Evolutionary conservation across 441 rosid species (phyloP).

Genomic region (Adansonia rubrostipa): DNA sequence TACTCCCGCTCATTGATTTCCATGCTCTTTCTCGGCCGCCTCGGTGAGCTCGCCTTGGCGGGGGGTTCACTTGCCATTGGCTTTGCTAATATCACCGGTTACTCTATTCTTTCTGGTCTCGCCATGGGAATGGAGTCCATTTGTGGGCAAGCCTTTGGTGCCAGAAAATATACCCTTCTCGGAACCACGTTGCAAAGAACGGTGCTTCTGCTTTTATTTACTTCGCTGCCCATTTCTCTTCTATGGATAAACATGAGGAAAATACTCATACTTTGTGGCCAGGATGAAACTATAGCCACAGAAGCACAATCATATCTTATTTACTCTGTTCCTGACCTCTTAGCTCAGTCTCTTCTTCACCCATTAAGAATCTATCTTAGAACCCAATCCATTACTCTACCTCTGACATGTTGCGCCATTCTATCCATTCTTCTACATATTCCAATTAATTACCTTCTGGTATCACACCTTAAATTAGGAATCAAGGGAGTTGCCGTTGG

Average conservation of each 20-base stretch:
- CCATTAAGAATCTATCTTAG: slow-evolving; percentile 86
- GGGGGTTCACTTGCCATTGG: slow-evolving; percentile 89
- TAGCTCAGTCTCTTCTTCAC: slow-evolving; percentile 77
- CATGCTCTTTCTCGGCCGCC: slow-evolving; percentile 73
- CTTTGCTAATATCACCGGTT: slow-evolving; percentile 93
- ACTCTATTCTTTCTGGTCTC: slow-evolving; percentile 84
- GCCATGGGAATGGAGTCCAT: slow-evolving; percentile 94
- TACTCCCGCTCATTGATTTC: slow-evolving; percentile 93
- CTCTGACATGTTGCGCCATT: slow-evolving; percentile 71
- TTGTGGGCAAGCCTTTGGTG: slow-evolving; percentile 92
- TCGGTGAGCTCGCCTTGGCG: slow-evolving; percentile 72
- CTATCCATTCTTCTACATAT: slow-evolving; percentile 67
- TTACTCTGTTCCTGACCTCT: slow-evolving; percentile 79
- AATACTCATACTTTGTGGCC: slow-evolving; percentile 63
- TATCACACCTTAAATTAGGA: slow-evolving; percentile 59
- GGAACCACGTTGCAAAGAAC: slow-evolving; percentile 69
- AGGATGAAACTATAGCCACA: slow-evolving; percentile 59
- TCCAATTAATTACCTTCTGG: slow-evolving; percentile 70
- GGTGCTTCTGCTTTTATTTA: slow-evolving; percentile 55
- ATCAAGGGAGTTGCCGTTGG: slow-evolving; percentile 76
- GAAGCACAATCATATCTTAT: slow-evolving; percentile 68
- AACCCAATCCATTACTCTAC: slow-evolving; percentile 76
- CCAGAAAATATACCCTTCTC: slow-evolving; percentile 58
- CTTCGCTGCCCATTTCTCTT: slow-evolving; percentile 65
- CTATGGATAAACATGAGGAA: slow-evolving; percentile 79